Base-by-base conservation (phyloP, 345 rosid species). In the Gossypium rotundifolium region DNA sequence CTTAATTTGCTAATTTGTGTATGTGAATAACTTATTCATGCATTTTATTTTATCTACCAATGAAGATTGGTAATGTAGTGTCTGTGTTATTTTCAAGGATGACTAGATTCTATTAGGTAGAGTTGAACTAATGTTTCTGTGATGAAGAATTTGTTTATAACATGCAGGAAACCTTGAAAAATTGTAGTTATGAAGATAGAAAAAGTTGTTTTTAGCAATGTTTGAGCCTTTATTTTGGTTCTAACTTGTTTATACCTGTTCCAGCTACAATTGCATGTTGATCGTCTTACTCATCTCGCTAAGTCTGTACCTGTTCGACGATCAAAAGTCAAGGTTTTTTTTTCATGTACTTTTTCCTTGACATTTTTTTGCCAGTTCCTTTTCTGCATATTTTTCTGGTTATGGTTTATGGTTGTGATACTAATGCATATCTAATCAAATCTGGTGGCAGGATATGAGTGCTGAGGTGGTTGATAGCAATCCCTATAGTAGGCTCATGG, bases 401-500 rank as follows among this genome's bases (percentile, higher is more conserved):
- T 77, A 48, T 42, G 22, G 38, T 59, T 67, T 70, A 0, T 60
- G 9, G 57, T 65, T n/a, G 54, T 42, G 72, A 18, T 63, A 29
- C 53, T 44, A 52, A 65, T 78, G 54, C 12, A 60, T 48, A 23
- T 67, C 52, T 38, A 27, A 58, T 16, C 70, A 60, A 33, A 62
- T 42, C 3, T 14, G 76, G 63, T 83, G 79, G 70, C 88, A 94
- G 98, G 98, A 92, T 79, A 81, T 91, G 90, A 94, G 98, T 83
- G 89, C 97, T 3, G 96, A 91, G 85, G 98, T 94, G 79, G 94
- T 94, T 49, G 98, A 94, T 79, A 91, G 93, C 81, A 94, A 94
- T 82, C 99, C 99, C 64, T 94, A 94, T 74, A 92, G 99, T 78
- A 87, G 99, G 86, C 97, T 92, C 27, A 95, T 95, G 99, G 99